Evolutionary conservation across 202 grass and related monocot genomes (phyloP).

Genomic region (Panicum virgatum): DNA sequence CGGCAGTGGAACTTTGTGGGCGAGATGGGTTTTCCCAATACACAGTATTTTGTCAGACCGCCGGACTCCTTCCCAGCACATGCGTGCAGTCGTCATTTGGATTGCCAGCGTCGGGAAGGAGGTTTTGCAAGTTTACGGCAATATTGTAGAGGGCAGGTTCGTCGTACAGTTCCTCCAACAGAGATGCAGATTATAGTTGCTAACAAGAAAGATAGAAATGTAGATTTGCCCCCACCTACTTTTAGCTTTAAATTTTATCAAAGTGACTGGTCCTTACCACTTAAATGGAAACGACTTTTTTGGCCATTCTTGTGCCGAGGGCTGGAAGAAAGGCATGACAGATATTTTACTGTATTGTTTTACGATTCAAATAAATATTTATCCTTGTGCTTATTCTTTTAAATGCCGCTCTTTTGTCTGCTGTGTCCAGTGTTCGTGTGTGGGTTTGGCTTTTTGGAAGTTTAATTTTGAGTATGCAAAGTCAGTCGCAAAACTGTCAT

Average conservation of each 20-base stretch:
- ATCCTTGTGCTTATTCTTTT: slow-evolving; percentile 1
- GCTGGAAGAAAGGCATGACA: slow-evolving; percentile 31
- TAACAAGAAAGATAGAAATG: slow-evolving; percentile 73
- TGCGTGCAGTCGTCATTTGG: slow-evolving; percentile 38
- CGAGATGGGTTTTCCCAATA: slow-evolving; percentile 46
- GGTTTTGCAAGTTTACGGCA: slow-evolving; percentile 79
- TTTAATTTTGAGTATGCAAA: too few relatives aligned
- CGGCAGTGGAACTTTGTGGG: slow-evolving; percentile 34
- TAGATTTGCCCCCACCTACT: slow-evolving; percentile 51
- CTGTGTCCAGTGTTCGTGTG: too few relatives aligned
- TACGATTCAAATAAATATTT: slow-evolving; percentile 26
- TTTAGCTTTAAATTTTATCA: slow-evolving; percentile 41
- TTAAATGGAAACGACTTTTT: slow-evolving; percentile 18
- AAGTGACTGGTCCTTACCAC: slow-evolving; percentile 24
- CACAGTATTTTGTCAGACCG: slow-evolving; percentile 43
- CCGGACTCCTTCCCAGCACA: slow-evolving; percentile 34
- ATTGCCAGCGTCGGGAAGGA: slow-evolving; percentile 42
- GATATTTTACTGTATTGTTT: slow-evolving; percentile 25
- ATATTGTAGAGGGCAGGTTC: slow-evolving; percentile 65
- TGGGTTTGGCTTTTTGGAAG: too few relatives aligned
- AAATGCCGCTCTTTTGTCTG: background rate
- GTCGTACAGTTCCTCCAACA: slow-evolving; percentile 49
- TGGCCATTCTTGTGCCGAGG: slow-evolving; percentile 7
- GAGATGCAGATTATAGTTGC: slow-evolving; percentile 63
- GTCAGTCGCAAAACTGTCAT: too few relatives aligned